Evolutionary conservation across 768 basidiomycete genomes (phyloP), one percentile per base, ranked within the genome.

Genomic region (Hypholoma fasciculare): DNA sequence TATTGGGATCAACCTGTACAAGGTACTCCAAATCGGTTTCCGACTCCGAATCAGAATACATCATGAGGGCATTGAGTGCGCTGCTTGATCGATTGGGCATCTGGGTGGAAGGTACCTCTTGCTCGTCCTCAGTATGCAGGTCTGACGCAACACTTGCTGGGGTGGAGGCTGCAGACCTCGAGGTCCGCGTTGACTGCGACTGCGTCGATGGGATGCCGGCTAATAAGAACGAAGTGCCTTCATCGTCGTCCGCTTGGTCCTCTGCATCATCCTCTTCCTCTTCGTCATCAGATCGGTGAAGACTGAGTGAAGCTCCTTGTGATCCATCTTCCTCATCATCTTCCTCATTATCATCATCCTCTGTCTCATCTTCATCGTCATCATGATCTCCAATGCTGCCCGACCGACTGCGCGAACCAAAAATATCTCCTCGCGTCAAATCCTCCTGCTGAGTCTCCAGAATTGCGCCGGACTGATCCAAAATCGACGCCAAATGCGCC

Each of bases 381-480:
- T 62, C 67, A 19, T 52, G 57, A 20, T 64, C 72, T 0, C 76
- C 80, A 44, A 76, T 65, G 38, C 83, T 87, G 43, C 76, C 80
- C 2, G 87, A 87, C 14, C 85, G 81, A 63, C 87, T 92, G 23
- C 78, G 75, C 16, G 79, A 78, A 16, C 73, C 66, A 30, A 73
- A 75, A n/a, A 72, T 53, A 49, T 80, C 82, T 7, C 78, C 79
- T 50, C 80, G 78, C 1, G 76, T 74, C 46, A 94, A 72, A 64
- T 91, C 90, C 1, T 82, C 78, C 47, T 90, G 87, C 66, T 96
- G 96, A 1, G 92, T 89, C 65, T 90, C 88, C 59, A 97, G 74
- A 56, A 96, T 85, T 49, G 89, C 87, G 0, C 91, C 91, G 37
- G 93, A 96, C 65, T 96, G 90, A 71, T 94, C 85, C 47, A 98